Conservation (phyloP, 345 rosid genomes). For the Eucalyptus erythrocorys region DNA sequence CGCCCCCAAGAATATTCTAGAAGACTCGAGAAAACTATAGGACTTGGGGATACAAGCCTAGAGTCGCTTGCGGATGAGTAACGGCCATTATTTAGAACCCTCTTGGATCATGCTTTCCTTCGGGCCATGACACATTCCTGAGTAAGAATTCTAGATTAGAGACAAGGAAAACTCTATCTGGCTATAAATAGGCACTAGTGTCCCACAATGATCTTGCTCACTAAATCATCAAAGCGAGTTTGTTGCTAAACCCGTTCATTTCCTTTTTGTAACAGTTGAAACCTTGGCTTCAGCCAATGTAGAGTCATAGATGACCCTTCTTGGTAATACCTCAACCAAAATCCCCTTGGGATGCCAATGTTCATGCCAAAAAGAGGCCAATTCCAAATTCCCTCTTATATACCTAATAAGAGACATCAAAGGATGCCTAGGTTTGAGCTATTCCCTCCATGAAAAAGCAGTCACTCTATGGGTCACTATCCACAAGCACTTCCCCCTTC, state of each 20-base stretch:
- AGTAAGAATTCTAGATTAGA: too few species aligned
- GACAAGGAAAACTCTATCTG: neutral
- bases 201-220: neutral
- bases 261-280: too few species aligned
- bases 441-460: neutral
- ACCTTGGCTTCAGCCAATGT: neutral
- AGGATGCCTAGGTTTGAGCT: neutral
- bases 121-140: too few species aligned
- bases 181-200: neutral
- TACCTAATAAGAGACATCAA: neutral
- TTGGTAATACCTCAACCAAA: neutral
- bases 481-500: too few species aligned
- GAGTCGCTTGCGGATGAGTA: too few species aligned
- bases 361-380: neutral
- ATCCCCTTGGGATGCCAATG: neutral
- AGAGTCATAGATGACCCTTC: neutral
- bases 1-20: fast-evolving
- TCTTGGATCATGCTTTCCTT: too few species aligned
- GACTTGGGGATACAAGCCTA: fast-evolving
- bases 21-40: too few species aligned
- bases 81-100: fast-evolving
- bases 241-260: neutral
- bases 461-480: neutral
- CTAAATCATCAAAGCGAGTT: neutral
- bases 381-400: neutral